These are phyloP conservation scores for Blastomyces emzantsi DNA, from an alignment of 2,329 filamentous ascomycete genomes.

Conservation along the genomic window DNA sequence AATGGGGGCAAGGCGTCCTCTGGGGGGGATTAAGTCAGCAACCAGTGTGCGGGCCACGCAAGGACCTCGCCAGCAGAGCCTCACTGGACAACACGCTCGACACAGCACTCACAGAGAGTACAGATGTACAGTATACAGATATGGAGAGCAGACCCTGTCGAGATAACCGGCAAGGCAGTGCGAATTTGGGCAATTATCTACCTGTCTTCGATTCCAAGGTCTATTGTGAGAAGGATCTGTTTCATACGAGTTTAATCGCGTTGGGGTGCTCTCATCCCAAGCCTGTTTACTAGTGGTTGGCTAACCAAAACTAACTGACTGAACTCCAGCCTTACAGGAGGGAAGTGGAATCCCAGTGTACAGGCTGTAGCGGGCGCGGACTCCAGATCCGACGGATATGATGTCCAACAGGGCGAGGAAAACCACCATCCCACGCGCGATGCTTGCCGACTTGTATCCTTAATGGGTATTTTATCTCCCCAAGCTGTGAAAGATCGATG, in stretches of 20 bases:
- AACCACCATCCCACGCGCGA: neutral
- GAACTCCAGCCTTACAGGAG: neutral
- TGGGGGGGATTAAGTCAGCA: conserved; percentile 1
- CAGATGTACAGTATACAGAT: neutral
- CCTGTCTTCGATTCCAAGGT: neutral
- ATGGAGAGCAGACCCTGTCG: neutral
- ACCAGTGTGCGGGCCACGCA: neutral
- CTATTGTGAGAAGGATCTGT: neutral
- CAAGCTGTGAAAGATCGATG: neutral
- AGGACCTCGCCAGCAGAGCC: neutral
- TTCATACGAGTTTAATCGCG: no score
- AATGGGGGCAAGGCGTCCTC: neutral
- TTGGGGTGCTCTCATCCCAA: no score
- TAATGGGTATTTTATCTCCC: neutral
- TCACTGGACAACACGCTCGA: neutral
- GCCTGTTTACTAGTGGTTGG: neutral
- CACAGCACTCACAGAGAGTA: neutral
- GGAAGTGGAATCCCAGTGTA: no score
- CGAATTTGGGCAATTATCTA: neutral
- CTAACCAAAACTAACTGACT: neutral
- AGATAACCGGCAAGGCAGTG: neutral
- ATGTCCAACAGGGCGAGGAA: neutral
- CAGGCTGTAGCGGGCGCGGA: neutral
- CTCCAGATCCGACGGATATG: neutral
- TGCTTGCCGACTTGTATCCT: neutral